A percentile compares a stretch with the other conserved stretches of the same genome.
phyloP scores from a whole-genome alignment of 805 yeast species.

The Cyberlindnera misumaiensis region DNA sequence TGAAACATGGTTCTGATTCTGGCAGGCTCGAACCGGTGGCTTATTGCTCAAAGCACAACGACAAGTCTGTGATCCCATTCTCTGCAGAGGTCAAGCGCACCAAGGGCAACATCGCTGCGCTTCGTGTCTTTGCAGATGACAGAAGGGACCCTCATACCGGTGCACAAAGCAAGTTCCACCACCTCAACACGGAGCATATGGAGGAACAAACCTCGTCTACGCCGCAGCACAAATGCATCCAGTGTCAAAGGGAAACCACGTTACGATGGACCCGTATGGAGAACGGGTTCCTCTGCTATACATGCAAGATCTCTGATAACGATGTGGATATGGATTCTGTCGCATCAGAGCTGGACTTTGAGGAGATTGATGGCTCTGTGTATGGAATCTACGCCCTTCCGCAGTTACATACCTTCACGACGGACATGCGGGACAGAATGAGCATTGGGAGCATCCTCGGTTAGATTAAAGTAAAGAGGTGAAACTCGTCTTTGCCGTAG shows the following conservation, averaged over 20 bases:
- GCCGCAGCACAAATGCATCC: background rate
- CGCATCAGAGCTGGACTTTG: background rate
- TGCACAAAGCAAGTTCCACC: slow-evolving; percentile 35
- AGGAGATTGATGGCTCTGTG: slow-evolving; percentile 2
- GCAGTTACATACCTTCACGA: slow-evolving; percentile 8
- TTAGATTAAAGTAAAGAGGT: too few relatives aligned
- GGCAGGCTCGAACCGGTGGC: slow-evolving; percentile 41
- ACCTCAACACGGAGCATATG: slow-evolving; percentile 21
- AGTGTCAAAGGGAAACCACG: slow-evolving; percentile 6
- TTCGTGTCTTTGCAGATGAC: slow-evolving; percentile 16
- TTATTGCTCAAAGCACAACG: slow-evolving; percentile 35
- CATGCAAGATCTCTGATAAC: slow-evolving; percentile 5
- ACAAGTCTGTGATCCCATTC: slow-evolving; percentile 20
- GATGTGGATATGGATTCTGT: background rate
- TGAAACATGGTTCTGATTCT: slow-evolving; percentile 15
- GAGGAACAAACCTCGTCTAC: background rate
- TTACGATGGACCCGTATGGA: slow-evolving; percentile 11
- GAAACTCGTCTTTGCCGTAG: too few relatives aligned
- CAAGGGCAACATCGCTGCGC: slow-evolving; percentile 11
- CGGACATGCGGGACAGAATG: slow-evolving; percentile 11
- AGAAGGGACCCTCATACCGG: slow-evolving; percentile 16
- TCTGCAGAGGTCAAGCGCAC: slow-evolving; percentile 12
- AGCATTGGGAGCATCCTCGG: slow-evolving; percentile 19
- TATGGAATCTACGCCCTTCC: slow-evolving; percentile 4
- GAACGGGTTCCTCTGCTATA: slow-evolving; percentile 9